Base-by-base conservation (phyloP, 129 eudicot genomes). In the Scalesia atractyloides region DNA sequence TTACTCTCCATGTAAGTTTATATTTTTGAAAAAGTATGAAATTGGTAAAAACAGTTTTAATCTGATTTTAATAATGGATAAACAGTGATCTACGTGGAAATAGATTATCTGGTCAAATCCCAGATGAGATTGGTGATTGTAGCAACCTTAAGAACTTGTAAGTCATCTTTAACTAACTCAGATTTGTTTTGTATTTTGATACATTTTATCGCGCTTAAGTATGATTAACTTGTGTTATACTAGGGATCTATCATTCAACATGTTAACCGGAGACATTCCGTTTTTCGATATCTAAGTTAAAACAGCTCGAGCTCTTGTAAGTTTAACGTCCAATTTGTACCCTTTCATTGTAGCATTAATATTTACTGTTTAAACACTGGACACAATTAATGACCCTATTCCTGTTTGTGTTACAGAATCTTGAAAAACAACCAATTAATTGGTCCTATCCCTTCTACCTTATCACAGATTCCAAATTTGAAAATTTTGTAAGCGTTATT, bases 101-200 rank as follows among this genome's bases (percentile, higher is more conserved):
- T 85, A 77, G 78, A 30, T 86, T 95, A 54, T 88, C 97, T 11
- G 97, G 99, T 22, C 99, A 95, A 77, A 95, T 95, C 60, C 99
- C 99, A n/a, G 99, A 91, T 80, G 97, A 95, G 83, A 86, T 95
- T 75, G 99, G 99, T 36, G 99, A 91, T 66, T 95, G 99, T 75
- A 85, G 86, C 5, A 49, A 74, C 33, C 78, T 95, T 65, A 76
- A 53, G 64, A 84, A 84, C 89, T 78, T 95, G 99, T 95, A 81
- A 88, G 96, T 60, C 30, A 26, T 41, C 18, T 2, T 61, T 62
- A 19, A 63, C 30, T 36, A 39, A 24, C 13, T 20, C 20, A 10
- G 37, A 19, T 51, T 39, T 26, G 5, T 62, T 36, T 33, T 63
- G 59, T 3, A 16, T 62, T 6, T 30, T 24, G 14, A 18, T 20